These are phyloP conservation scores for Athelia psychrophila DNA, from an alignment of 1,284 basidiomycete species.

Conservation along the genomic window DNA sequence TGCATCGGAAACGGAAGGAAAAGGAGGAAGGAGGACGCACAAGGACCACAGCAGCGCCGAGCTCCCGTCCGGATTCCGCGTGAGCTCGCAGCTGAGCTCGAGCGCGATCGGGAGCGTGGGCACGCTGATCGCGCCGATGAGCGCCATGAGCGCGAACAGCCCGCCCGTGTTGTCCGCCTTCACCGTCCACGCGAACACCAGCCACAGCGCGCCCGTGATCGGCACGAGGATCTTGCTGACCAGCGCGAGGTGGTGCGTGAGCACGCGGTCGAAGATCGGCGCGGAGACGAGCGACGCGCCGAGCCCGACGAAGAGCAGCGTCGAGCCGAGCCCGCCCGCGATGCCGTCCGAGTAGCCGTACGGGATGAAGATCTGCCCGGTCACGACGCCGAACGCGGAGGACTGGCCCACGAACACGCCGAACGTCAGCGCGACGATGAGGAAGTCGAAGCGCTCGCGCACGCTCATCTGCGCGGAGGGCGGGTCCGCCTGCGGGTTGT, in stretches of 20 bases:
- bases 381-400: background rate
- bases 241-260: constrained; percentile 65
- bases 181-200: constrained; percentile 76
- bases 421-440: constrained; percentile 56
- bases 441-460: constrained; percentile 68
- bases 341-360: constrained; percentile 60
- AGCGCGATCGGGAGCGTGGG: constrained; percentile 71
- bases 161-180: constrained; percentile 54
- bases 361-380: background rate
- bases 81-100: constrained; percentile 75
- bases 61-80: constrained; percentile 72
- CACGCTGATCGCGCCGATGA: constrained; percentile 64
- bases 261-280: constrained; percentile 74
- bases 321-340: constrained; percentile 68
- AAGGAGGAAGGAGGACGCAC: constrained; percentile 32
- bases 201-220: constrained; percentile 57
- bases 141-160: constrained; percentile 61
- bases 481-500: constrained; percentile 34
- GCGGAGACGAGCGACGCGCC: constrained; percentile 51
- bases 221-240: constrained; percentile 61
- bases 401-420: constrained; percentile 63
- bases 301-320: constrained; percentile 66
- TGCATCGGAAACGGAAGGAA: constrained; percentile 4
- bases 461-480: constrained; percentile 43
- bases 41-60: constrained; percentile 72